Evolutionary conservation across 148 eudicot species (phyloP).

Genomic region (Vaccinium myrtillus): DNA sequence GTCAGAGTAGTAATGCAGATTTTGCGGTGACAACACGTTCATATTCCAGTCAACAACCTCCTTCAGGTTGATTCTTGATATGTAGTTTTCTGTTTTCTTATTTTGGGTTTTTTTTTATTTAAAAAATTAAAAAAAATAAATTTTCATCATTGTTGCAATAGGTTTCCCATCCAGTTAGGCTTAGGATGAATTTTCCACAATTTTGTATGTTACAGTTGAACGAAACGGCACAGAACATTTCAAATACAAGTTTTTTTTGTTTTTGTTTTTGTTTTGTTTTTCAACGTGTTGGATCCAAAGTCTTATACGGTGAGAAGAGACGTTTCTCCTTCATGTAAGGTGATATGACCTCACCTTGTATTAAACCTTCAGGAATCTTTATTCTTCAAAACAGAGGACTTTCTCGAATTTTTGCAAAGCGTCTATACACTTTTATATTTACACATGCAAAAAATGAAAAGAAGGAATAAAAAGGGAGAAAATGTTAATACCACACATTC

Average conservation of each 20-base stretch:
- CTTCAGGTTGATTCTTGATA: background rate
- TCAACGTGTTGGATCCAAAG: background rate
- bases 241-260: too few relatives aligned
- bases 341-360: too few relatives aligned
- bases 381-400: background rate
- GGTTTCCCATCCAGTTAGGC: too few relatives aligned
- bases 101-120: background rate
- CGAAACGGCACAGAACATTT: background rate
- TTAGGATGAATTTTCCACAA: background rate
- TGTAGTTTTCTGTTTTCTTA: background rate
- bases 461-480: background rate
- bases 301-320: background rate
- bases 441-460: background rate
- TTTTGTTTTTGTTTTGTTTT: background rate
- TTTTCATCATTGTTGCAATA: background rate
- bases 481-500: too few relatives aligned
- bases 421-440: background rate
- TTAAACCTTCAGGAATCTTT: too few relatives aligned
- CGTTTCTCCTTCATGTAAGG: too few relatives aligned
- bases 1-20: background rate
- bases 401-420: background rate
- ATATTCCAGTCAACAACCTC: background rate
- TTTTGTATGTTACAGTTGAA: background rate
- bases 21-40: background rate
- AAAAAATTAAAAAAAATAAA: too few relatives aligned